These are phyloP conservation scores for Penicillium sp. DNA, from an alignment of 2,329 filamentous ascomycete genomes.

Conservation along the genomic window DNA sequence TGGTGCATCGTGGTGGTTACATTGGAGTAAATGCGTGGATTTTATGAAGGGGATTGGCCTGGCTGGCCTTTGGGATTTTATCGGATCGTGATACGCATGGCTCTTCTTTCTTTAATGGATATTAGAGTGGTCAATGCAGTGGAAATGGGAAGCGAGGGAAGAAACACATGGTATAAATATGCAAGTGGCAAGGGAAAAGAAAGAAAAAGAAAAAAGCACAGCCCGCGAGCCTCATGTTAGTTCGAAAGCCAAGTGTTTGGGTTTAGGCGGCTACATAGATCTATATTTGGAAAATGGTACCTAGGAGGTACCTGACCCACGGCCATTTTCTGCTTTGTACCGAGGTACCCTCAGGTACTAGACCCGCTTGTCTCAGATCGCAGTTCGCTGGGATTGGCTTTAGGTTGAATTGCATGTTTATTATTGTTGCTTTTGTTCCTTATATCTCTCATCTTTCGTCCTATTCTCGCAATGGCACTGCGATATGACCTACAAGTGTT, in stretches of 20 bases:
- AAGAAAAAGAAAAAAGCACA: not conserved
- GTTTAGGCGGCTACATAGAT: not conserved
- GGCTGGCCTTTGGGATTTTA: not conserved
- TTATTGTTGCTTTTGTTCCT: not conserved
- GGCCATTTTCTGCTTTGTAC: not conserved
- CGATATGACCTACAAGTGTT: not conserved
- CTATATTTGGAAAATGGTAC: conserved; percentile 6
- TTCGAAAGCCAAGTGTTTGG: conserved; percentile 16
- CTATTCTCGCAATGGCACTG: not conserved
- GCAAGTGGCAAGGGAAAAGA: not conserved
- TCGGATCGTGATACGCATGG: conserved; percentile 1
- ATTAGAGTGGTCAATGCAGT: not conserved
- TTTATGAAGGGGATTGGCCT: not conserved
- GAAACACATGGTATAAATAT: conserved; percentile 4
- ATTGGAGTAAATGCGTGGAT: not conserved
- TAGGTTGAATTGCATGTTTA: not conserved
- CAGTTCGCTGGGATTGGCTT: not conserved
- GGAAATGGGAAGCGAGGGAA: not conserved
- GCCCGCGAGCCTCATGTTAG: conserved; percentile 8
- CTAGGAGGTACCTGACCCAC: not conserved
- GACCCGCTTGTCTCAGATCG: not conserved
- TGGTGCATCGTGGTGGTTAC: not conserved
- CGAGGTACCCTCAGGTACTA: not conserved
- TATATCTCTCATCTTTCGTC: not conserved
- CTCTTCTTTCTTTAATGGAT: not conserved